Base-by-base conservation (phyloP, 2,329 filamentous ascomycete genomes). In the Paradendryphiella salina region DNA sequence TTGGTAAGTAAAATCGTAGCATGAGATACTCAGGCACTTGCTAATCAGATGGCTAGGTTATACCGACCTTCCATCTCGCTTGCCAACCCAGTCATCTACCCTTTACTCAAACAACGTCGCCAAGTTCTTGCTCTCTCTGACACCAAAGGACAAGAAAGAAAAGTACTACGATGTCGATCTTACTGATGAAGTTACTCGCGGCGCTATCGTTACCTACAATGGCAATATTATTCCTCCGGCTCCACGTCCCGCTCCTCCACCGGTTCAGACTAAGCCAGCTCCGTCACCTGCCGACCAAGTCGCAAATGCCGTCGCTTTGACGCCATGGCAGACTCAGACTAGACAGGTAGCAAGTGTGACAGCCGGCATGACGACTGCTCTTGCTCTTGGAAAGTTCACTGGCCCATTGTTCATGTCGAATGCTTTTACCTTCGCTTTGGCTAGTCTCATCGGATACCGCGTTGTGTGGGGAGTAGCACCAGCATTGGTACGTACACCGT, bases 71-170 rank as follows among this genome's bases (percentile, higher is more conserved):
- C 90, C 91, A 0, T 95, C 90, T 26, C 83, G 90, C 37, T 80
- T 96, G 1, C 90, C 91, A 0, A 95, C 90, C 0, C 91, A 96
- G 71, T 90, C 90, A 0, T 95, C 90, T 0, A 95, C 89, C 0
- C 77, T 96, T 15, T 96, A 96, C 73, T 94, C 89, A 2, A 96
- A 96, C 80, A 96, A 96, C 68, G 92, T 96, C 64, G 91, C 87
- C 60, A 96, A 96, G 69, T 88, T 92, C 50, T 77, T 96, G 21
- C 79, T 96, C 8, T 94, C 90, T 0, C 90, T 96, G 80, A 75
- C 85, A 1, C 89, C 90, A 1, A 82, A 87, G 52, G 85, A 90
- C 2, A 90, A 90, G 2, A 82, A 86, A 54, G 86, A 92, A 1
- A 90, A 89, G 57, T 82, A 86, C 31, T 96, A 90, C 57, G 89